A percentile compares a stretch with the other conserved stretches of the same genome.
phyloP scores from a whole-genome alignment of 1,139 yeast genomes.

The Magnusiomyces tetraspermus region DNA sequence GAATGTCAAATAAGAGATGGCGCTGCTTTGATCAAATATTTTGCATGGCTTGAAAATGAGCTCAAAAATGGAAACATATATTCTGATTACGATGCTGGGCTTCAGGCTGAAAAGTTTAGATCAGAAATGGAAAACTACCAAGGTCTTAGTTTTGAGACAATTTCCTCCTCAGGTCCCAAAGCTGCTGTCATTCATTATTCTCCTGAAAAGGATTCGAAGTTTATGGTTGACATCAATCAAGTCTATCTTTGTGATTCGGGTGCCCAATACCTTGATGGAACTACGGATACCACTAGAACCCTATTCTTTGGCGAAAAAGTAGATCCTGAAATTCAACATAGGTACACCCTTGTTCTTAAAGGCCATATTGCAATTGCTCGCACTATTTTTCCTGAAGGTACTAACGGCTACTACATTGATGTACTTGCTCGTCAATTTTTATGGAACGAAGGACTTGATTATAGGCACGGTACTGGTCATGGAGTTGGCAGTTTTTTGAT shows the following conservation, averaged over 20 bases:
- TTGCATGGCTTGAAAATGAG: slow-evolving; percentile 78
- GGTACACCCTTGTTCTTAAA: slow-evolving; percentile 79
- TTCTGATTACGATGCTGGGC: slow-evolving; percentile 74
- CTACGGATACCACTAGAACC: slow-evolving; percentile 94
- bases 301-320: slow-evolving; percentile 68
- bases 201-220: slow-evolving; percentile 53
- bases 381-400: slow-evolving; percentile 75
- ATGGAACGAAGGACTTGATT: slow-evolving; percentile 84
- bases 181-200: slow-evolving; percentile 90
- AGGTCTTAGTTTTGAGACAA: slow-evolving; percentile 86
- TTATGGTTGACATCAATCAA: slow-evolving; percentile 64
- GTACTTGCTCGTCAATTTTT: slow-evolving; percentile 79
- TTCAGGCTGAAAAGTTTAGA: slow-evolving; percentile 55
- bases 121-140: slow-evolving; percentile 44
- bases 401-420: slow-evolving; percentile 78
- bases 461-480: slow-evolving; percentile 95
- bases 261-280: slow-evolving; percentile 87
- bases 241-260: slow-evolving; percentile 89
- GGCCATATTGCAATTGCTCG: slow-evolving; percentile 79
- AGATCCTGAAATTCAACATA: slow-evolving; percentile 52
- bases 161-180: slow-evolving; percentile 86
- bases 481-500: slow-evolving; percentile 91
- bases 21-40: slow-evolving; percentile 63
- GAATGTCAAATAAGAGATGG: slow-evolving; percentile 83
- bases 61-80: slow-evolving; percentile 45